Base-by-base conservation (phyloP, 2,329 filamentous ascomycete genomes). In the Graphilbum ipis-grandicollis region DNA sequence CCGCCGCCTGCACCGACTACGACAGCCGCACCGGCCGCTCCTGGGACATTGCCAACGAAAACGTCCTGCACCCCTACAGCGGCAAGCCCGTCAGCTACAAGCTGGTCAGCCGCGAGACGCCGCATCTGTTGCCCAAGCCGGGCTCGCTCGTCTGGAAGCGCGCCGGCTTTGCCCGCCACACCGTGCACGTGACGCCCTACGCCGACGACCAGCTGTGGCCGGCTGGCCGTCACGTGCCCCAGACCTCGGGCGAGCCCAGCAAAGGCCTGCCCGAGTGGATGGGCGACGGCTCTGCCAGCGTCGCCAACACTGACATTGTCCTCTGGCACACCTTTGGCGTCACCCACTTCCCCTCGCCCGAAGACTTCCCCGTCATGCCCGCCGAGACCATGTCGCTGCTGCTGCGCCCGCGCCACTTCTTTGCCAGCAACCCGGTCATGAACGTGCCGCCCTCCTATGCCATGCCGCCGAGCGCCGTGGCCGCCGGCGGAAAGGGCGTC, bases 251-350 rank as follows among this genome's bases (percentile, higher is more conserved):
- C 48, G 76, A 84, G 45, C 79, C 79, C 0, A 79, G 78, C 0
- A 57, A 60, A 31, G 83, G 83, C 23, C 60, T 92, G 3, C 77
- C 79, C 0, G 66, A 75, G 46, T 88, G 82, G 83, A 78, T 90
- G 46, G 73, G 72, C 19, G 71, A 84, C 42, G 75, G 79, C 12
- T 60, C 59, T 33, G 72, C 69, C 39, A 68, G 62, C 19, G 75
- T 93, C 46, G 80, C 79, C 38, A 79, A 93, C 61, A 81, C 75
- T 1, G 82, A 94, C 52, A 60, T 93, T 22, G 85, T 94, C 1
- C 68, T 93, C 14, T 94, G 85, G 85, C 85, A 93, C 58, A 93
- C 84, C 0, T 94, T 93, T 50, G 86, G 86, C 26, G 65, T 93
- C 26, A 88, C 79, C 1, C 86, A 93, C 53, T 88, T 93, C 62